phyloP scores from a whole-genome alignment of 768 basidiomycete genomes.

The Psilocybe subaeruginosa region DNA sequence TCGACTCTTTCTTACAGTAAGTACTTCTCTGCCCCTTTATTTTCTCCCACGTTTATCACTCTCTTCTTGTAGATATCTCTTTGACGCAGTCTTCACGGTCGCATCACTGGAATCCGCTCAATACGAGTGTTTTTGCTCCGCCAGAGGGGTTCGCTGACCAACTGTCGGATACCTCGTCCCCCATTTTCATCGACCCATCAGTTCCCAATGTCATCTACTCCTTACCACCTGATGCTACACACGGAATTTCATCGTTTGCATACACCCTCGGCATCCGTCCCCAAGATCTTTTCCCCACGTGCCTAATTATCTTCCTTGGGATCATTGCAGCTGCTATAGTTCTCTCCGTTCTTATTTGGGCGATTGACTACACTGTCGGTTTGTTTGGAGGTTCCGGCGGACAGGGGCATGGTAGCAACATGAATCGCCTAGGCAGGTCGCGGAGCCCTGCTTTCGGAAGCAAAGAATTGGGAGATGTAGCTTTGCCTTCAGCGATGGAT shows the following conservation, averaged over 20 bases:
- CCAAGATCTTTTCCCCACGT: slow-evolving; percentile 80
- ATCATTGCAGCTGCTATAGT: slow-evolving; percentile 75
- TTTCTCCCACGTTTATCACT: slow-evolving; percentile 2
- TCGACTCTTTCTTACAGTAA: slow-evolving; percentile 77
- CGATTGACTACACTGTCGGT: slow-evolving; percentile 60
- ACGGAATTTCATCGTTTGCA: slow-evolving; percentile 84
- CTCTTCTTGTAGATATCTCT: slow-evolving; percentile 63
- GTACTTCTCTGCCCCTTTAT: slow-evolving; percentile 11
- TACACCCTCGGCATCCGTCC: slow-evolving; percentile 82
- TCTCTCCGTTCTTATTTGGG: slow-evolving; percentile 73
- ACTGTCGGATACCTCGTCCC: slow-evolving; percentile 67
- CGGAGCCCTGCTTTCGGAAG: slow-evolving; percentile 43
- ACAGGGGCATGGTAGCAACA: slow-evolving; percentile 17
- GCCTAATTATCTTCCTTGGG: slow-evolving; percentile 80
- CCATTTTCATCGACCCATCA: slow-evolving; percentile 73
- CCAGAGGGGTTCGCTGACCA: slow-evolving; percentile 76
- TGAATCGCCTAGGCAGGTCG: slow-evolving; percentile 30
- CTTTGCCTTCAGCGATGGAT: slow-evolving; percentile 31
- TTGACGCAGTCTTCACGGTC: slow-evolving; percentile 50
- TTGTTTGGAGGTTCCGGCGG: slow-evolving; percentile 30
- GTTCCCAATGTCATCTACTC: slow-evolving; percentile 76
- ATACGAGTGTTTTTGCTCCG: slow-evolving; percentile 58
- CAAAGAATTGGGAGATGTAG: slow-evolving; percentile 43
- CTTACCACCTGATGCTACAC: slow-evolving; percentile 59
- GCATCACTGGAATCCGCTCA: slow-evolving; percentile 72